A percentile compares a stretch with the other conserved stretches of the same genome.
These are phyloP conservation scores for Rhazya stricta DNA, from an alignment of 257 asterid genomes.

Conservation along the genomic window DNA sequence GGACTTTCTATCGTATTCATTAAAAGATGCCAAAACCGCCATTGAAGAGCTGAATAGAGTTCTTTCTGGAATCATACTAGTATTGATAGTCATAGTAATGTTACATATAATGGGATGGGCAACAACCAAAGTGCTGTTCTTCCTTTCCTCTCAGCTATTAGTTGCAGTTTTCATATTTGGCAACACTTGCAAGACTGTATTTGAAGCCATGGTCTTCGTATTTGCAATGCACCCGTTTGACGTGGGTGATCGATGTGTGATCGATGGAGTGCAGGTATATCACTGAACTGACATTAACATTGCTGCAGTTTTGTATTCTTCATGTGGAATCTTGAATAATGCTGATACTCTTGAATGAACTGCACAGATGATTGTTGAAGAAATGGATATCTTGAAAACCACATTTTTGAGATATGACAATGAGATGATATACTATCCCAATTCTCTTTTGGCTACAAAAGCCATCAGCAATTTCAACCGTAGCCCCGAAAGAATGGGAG, in stretches of 20 bases:
- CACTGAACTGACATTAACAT: not conserved
- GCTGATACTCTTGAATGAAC: not conserved
- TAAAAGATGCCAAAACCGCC: conserved; percentile 19
- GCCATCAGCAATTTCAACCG: conserved; percentile 21
- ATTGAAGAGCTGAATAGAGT: conserved; percentile 15
- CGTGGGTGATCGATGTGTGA: conserved; percentile 22
- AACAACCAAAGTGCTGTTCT: conserved; percentile 12
- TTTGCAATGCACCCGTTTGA: conserved; percentile 25
- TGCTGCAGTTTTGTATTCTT: not conserved
- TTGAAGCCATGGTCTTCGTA: conserved; percentile 19
- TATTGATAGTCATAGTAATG: conserved; percentile 8
- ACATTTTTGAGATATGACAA: conserved; percentile 17
- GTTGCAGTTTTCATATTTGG: conserved; percentile 18
- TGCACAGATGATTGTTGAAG: conserved; percentile 23
- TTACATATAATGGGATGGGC: conserved; percentile 10
- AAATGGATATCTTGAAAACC: conserved; percentile 23
- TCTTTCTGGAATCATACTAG: conserved; percentile 4
- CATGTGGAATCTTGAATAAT: not conserved
- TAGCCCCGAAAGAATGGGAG: conserved; percentile 19
- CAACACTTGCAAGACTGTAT: conserved; percentile 17
- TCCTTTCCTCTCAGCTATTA: conserved; percentile 14
- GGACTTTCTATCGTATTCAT: conserved; percentile 17
- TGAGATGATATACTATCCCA: conserved; percentile 20
- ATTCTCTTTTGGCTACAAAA: conserved; percentile 11
- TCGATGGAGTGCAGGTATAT: conserved; percentile 19